Conservation (phyloP, 345 rosid species). For the Populus davidiana region DNA sequence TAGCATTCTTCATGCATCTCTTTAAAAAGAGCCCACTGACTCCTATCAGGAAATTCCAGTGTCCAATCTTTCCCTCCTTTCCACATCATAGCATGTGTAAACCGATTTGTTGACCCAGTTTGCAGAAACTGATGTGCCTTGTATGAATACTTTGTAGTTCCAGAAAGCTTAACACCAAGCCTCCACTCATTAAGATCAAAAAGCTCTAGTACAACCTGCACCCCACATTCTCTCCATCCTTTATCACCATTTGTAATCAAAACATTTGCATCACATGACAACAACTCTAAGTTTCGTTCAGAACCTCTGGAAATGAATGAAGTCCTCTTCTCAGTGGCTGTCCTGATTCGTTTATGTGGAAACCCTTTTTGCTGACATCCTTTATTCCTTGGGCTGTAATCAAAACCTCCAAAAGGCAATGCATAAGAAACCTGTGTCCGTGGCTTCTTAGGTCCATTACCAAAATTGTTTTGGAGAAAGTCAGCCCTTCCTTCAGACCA, state of each 20-base stretch:
- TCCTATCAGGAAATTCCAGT: conserved; percentile 80
- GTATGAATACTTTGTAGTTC: conserved; percentile 60
- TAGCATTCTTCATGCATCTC: conserved; percentile 99
- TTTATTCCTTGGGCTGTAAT: conserved; percentile 50
- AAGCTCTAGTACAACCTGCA: conserved; percentile 65
- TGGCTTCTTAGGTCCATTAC: conserved; percentile 82
- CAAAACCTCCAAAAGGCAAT: conserved; percentile 66
- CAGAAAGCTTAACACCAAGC: conserved; percentile 76
- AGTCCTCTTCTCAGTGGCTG: conserved; percentile 59
- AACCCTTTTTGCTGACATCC: conserved; percentile 49
- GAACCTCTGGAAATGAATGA: conserved; percentile 50
- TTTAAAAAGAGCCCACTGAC: conserved; percentile 91
- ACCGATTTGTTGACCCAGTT: conserved; percentile 91
- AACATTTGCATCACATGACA: conserved; percentile 74
- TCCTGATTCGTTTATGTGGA: conserved; percentile 78
- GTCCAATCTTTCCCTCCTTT: conserved; percentile 97
- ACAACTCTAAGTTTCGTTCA: conserved; percentile 55
- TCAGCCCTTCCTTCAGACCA: conserved; percentile 74
- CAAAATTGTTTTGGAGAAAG: conserved; percentile 52
- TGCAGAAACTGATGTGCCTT: conserved; percentile 95
- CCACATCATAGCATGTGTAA: conserved; percentile 99
- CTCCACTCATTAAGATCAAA: conserved; percentile 87
- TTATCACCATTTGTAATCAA: conserved; percentile 66
- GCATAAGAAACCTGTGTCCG: conserved; percentile 88
- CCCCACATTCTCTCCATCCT: conserved; percentile 93